Conservation (phyloP, 306 rosid genomes). For the Rosa persica region DNA sequence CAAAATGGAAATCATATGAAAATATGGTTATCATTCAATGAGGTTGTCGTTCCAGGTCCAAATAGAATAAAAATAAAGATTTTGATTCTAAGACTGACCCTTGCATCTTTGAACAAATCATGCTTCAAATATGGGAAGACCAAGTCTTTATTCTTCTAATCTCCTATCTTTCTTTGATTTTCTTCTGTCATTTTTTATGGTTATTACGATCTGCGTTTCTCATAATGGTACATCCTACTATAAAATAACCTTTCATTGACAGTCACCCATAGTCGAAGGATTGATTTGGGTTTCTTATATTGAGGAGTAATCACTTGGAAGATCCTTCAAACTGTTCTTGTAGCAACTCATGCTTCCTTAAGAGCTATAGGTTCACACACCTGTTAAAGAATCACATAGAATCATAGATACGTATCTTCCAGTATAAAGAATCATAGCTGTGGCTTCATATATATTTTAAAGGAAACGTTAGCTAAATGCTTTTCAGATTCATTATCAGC, state of each 20-base stretch:
- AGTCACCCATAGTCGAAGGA: background rate
- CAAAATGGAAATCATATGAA: background rate
- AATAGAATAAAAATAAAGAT: background rate
- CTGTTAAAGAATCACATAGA: no score
- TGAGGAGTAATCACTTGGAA: slow-evolving; percentile 44
- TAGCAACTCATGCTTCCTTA: slow-evolving; percentile 67
- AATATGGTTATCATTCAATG: background rate
- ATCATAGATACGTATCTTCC: no score
- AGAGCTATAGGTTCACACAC: no score
- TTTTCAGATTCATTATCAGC: no score
- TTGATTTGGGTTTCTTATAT: background rate
- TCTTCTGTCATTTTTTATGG: background rate
- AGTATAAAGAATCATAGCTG: no score
- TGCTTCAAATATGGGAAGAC: background rate
- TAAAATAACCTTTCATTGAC: background rate
- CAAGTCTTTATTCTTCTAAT: background rate
- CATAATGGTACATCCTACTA: background rate
- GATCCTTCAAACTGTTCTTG: slow-evolving; percentile 90
- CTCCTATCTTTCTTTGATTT: background rate
- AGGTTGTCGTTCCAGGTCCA: background rate
- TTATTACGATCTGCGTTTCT: background rate
- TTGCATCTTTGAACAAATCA: background rate
- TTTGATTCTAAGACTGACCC: background rate
- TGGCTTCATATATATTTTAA: no score
- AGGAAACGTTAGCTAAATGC: no score